Conservation (phyloP, 108 stramenopile species). For the Cyclotella atomus region DNA sequence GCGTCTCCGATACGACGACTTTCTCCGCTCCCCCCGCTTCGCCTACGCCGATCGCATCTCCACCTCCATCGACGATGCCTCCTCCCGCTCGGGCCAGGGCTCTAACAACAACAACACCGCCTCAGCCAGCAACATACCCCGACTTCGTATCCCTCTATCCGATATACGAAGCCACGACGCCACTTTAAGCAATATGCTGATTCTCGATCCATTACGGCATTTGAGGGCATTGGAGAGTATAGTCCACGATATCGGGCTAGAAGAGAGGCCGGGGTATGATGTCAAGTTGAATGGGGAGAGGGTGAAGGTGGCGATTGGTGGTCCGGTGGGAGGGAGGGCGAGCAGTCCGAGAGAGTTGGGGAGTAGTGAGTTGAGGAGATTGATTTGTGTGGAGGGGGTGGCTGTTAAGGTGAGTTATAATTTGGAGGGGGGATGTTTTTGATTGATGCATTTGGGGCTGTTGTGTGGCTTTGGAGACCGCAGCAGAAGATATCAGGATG, state of each 20-base stretch:
- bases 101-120: too few species aligned
- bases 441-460: not conserved
- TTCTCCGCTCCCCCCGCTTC: not conserved
- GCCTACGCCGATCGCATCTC: not conserved
- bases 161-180: conserved; percentile 75
- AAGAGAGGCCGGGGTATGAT: conserved; percentile 80
- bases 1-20: conserved; percentile 18
- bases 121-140: conserved; percentile 53
- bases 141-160: conserved; percentile 65
- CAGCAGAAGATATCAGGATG: too few species aligned
- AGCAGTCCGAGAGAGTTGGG: conserved; percentile 75
- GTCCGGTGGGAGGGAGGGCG: conserved; percentile 65
- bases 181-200: conserved; percentile 54
- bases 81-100: too few species aligned
- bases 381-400: conserved; percentile 98
- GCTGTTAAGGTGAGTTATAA: conserved; percentile 79
- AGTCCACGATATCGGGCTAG: conserved; percentile 72
- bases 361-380: conserved; percentile 65
- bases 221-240: conserved; percentile 80
- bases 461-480: not conserved
- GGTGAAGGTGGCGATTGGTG: conserved; percentile 77
- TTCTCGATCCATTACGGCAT: conserved; percentile 77
- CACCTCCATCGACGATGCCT: conserved; percentile 1
- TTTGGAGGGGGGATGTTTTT: not conserved
- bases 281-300: not conserved